Percentiles rank a stretch among this genome's conserved stretches.
Conservation (phyloP, 1,284 basidiomycete genomes). For the Ustanciosporium gigantosporum region DNA sequence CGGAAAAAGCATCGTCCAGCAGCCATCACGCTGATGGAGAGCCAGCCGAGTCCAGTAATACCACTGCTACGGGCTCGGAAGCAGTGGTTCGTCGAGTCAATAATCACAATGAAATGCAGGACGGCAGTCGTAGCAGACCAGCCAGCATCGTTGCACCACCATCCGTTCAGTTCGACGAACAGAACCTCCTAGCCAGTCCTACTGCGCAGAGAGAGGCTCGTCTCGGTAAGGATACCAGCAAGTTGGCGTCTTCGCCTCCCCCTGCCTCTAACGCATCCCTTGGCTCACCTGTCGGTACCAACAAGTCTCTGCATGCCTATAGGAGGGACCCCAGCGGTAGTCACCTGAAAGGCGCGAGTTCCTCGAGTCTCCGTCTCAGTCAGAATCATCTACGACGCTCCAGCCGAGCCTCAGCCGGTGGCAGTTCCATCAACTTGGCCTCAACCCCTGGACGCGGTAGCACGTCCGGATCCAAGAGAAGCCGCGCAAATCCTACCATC, state of each 20-base stretch:
- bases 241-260: too few species aligned
- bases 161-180: conserved; percentile 41
- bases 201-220: conserved; percentile 10
- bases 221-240: neutral
- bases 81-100: too few species aligned
- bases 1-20: too few species aligned
- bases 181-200: conserved; percentile 23
- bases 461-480: conserved; percentile 6
- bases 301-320: conserved; percentile 1
- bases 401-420: conserved; percentile 14
- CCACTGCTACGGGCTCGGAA: too few species aligned
- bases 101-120: too few species aligned
- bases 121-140: too few species aligned
- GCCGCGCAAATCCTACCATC: conserved; percentile 28
- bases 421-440: conserved; percentile 11
- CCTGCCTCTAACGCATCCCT: neutral
- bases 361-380: conserved; percentile 9
- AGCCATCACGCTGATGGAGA: too few species aligned
- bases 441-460: conserved; percentile 3
- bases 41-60: too few species aligned
- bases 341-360: conserved; percentile 2
- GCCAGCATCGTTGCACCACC: conserved; percentile 19
- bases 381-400: conserved; percentile 5
- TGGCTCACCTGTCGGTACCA: neutral
- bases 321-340: conserved; percentile 7